Conservation (phyloP, 805 yeast genomes). For the Teunomyces gatunensis region DNA sequence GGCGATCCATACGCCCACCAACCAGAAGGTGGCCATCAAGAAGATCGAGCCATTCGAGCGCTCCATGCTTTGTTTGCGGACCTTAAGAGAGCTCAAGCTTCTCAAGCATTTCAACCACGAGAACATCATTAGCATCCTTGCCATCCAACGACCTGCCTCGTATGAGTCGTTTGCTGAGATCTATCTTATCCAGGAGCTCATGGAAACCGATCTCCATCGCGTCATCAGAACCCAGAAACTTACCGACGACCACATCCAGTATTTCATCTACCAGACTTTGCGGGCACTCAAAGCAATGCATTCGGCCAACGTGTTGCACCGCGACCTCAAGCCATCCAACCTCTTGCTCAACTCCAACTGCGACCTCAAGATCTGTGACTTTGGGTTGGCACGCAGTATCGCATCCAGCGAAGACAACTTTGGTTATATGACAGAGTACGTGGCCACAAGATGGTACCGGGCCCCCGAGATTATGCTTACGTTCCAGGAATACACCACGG, state of each 20-base stretch:
- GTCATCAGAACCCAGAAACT: constrained; percentile 79
- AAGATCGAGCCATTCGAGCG: constrained; percentile 91
- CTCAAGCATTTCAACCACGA: constrained; percentile 91
- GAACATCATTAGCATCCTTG: constrained; percentile 85
- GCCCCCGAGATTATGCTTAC: constrained; percentile 98
- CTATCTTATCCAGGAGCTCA: constrained; percentile 80
- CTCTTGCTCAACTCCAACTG: constrained; percentile 85
- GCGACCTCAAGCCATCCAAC: constrained; percentile 91
- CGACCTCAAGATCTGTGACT: constrained; percentile 91
- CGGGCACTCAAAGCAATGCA: constrained; percentile 89
- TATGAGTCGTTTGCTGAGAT: constrained; percentile 82
- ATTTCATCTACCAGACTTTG: constrained; percentile 86
- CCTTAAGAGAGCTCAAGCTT: constrained; percentile 84
- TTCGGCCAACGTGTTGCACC: constrained; percentile 89
- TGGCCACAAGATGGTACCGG: constrained; percentile 96
- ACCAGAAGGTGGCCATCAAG: constrained; percentile 90
- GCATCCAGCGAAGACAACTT: constrained; percentile 63
- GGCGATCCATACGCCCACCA: constrained; percentile 82
- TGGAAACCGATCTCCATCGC: constrained; percentile 85
- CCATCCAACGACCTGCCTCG: constrained; percentile 79
- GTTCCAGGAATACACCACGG: constrained; percentile 88
- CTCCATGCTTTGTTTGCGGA: constrained; percentile 82
- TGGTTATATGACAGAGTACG: constrained; percentile 93
- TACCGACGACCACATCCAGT: constrained; percentile 91
- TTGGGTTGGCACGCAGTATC: constrained; percentile 78